Percentiles rank a stretch among this genome's conserved stretches.
These are phyloP conservation scores for Arachnomyces sp. DNA, from an alignment of 2,329 filamentous ascomycete species.

Conservation along the genomic window DNA sequence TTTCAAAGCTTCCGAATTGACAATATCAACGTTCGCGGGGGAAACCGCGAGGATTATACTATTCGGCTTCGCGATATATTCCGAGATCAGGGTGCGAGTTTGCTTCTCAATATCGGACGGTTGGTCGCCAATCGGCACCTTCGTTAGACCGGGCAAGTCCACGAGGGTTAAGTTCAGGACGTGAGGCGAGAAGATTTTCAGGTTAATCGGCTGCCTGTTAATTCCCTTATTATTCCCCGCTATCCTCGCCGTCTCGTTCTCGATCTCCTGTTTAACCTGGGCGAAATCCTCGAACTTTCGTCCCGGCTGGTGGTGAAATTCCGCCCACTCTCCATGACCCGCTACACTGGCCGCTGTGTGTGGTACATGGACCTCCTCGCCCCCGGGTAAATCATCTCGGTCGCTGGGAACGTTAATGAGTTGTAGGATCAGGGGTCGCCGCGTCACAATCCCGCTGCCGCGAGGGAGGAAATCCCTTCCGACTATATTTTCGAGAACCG, in stretches of 20 bases:
- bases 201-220: conserved; percentile 92
- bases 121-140: conserved; percentile 97
- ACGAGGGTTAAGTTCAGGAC: conserved; percentile 94
- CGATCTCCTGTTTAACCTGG: conserved; percentile 92
- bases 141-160: conserved; percentile 90
- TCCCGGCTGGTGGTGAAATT: conserved; percentile 91
- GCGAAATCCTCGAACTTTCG: conserved; percentile 83
- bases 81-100: conserved; percentile 88
- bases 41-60: conserved; percentile 96
- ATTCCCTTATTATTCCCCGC: conserved; percentile 97
- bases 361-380: conserved; percentile 58
- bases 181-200: conserved; percentile 96
- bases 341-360: conserved; percentile 70
- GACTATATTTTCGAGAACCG: conserved; percentile 97
- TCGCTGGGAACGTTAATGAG: conserved; percentile 88
- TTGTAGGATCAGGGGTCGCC: conserved; percentile 88
- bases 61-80: conserved; percentile 98
- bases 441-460: conserved; percentile 92
- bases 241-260: conserved; percentile 91
- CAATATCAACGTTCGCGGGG: conserved; percentile 93
- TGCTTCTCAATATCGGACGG: conserved; percentile 98
- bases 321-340: conserved; percentile 69
- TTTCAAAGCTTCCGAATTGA: conserved; percentile 96
- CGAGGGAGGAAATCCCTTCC: conserved; percentile 93
- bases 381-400: conserved; percentile 58